Evolutionary conservation across 176 grass and related monocot species (phyloP).

Genomic region (Tillandsia fasciculata): DNA sequence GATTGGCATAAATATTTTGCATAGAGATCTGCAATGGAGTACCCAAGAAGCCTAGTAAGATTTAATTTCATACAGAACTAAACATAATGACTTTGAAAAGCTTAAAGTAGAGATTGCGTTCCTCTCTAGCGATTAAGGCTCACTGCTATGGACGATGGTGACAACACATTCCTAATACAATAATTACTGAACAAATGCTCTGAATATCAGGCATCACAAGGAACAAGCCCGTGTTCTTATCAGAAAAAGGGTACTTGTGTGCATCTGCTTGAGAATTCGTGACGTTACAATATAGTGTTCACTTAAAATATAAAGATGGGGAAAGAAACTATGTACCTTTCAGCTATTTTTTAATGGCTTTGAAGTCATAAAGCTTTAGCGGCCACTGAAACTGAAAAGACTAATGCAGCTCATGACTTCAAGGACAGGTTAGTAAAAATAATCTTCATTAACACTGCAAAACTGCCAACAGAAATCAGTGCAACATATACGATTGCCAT

Average conservation of each 20-base stretch:
- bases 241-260: too few relatives aligned
- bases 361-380: constrained; percentile 28
- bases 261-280: too few relatives aligned
- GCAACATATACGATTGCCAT: background rate
- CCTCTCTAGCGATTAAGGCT: background rate
- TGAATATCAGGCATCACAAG: too few relatives aligned
- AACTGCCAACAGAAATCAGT: constrained; percentile 6
- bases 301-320: background rate
- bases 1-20: too few relatives aligned
- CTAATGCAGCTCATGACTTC: constrained; percentile 34
- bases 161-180: background rate
- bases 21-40: too few relatives aligned
- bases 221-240: too few relatives aligned
- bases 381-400: constrained; percentile 23
- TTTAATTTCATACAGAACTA: too few relatives aligned
- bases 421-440: constrained; percentile 23
- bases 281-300: background rate
- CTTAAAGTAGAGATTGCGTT: too few relatives aligned
- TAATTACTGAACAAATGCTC: too few relatives aligned
- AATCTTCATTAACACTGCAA: constrained; percentile 29
- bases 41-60: too few relatives aligned
- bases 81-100: too few relatives aligned
- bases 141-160: background rate
- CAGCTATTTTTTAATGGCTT: constrained; percentile 13
- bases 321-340: constrained; percentile 20